Conservation (phyloP, 2,329 filamentous ascomycete species). For the Diplodia seriata region DNA sequence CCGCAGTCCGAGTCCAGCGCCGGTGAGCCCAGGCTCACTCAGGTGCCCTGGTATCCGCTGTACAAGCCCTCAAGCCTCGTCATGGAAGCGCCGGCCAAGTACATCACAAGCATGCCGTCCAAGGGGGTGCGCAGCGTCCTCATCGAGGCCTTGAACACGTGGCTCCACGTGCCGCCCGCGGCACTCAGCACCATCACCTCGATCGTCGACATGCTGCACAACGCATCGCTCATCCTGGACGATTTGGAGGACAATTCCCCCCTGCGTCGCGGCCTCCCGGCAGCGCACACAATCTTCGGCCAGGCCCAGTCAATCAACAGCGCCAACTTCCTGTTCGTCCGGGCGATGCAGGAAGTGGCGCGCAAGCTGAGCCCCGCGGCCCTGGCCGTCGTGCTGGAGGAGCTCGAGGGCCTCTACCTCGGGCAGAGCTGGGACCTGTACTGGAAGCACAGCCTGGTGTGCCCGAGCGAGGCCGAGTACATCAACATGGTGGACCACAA, state of each 20-base stretch:
- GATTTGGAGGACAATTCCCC: slow-evolving; percentile 85
- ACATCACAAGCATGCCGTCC: too few relatives aligned
- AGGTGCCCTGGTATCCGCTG: too few relatives aligned
- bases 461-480: slow-evolving; percentile 86
- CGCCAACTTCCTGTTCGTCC: slow-evolving; percentile 89
- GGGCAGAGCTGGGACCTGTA: slow-evolving; percentile 92
- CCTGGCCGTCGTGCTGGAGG: slow-evolving; percentile 78
- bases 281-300: slow-evolving; percentile 84
- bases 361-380: slow-evolving; percentile 69
- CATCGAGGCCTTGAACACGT: slow-evolving; percentile 80
- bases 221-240: slow-evolving; percentile 67
- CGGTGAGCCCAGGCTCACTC: too few relatives aligned
- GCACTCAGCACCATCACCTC: slow-evolving; percentile 77
- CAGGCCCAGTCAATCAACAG: slow-evolving; percentile 88
- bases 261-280: slow-evolving; percentile 78
- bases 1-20: too few relatives aligned
- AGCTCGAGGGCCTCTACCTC: slow-evolving; percentile 82
- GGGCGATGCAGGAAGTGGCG: slow-evolving; percentile 75
- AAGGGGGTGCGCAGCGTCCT: slow-evolving; percentile 44
- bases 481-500: slow-evolving; percentile 95
- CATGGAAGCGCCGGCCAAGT: too few relatives aligned
- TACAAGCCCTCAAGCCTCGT: too few relatives aligned
- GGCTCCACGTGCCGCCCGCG: slow-evolving; percentile 74
- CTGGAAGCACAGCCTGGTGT: slow-evolving; percentile 85
- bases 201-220: slow-evolving; percentile 85